Evolutionary conservation across 225 moss, liverwort and hornwort genomes (phyloP), one percentile per base, ranked within the genome.

Genomic region (Rhytidiadelphus loreus): DNA sequence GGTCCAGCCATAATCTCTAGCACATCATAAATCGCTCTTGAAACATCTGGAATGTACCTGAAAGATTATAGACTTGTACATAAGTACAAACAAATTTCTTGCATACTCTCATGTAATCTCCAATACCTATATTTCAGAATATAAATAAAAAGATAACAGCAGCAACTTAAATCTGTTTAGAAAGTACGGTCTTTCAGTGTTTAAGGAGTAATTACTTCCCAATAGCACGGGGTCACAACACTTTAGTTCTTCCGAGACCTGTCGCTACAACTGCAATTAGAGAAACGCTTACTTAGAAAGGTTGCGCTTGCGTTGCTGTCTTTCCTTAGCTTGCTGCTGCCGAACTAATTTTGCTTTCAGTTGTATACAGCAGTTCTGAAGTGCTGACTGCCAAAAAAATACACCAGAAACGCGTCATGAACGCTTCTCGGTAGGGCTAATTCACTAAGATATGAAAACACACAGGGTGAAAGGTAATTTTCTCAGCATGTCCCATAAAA

Each of bases 1-100:
- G 95, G 94, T 83, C 88, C 94, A 50, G 97, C 88, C 79, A 98
- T 90, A 28, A 98, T 91, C 77, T 96, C 93, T 72, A 97, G 91
- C 75, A 98, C 95, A 92, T 97, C 97, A 88, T 94, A 96, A 89
- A 98, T 93, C 84, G 98, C 97, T 74, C 95, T 93, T 76, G 95
- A 95, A 91, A 98, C 98, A 91, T 98, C 97, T 89, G 98, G 98
- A 75, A 98, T 96, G 89, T 98, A 98, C 95, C 98, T 98, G 94
- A 84, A 74, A 68, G 58, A 74, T 90, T 56, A 65, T 87, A 89
- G 28, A 85, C 33, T 82, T 86, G 48, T 28, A 69, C 48, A 76
- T 91, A 35, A 89, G 85, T 88, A 83, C 39, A 76, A 59, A 71
- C 20, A 55, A 26, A 86, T 83, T 41, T 84, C 66, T 83, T 65